phyloP scores from a whole-genome alignment of 495 filamentous ascomycete species.

The Echria macrotheca region DNA sequence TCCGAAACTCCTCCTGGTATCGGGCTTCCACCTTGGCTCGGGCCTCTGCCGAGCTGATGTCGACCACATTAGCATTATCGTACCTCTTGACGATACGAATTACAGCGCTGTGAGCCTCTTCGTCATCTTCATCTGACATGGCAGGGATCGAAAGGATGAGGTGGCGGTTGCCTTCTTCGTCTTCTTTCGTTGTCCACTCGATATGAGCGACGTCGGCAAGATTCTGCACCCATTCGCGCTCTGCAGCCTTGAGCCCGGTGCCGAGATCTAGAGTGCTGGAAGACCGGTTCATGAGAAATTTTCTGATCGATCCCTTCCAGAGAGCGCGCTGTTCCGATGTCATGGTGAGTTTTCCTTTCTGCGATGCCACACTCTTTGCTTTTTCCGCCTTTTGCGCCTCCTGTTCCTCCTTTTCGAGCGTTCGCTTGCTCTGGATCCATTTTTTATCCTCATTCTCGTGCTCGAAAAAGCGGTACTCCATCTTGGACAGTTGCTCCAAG shows the following conservation, averaged over 20 bases:
- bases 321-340: constrained; percentile 76
- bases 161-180: constrained; percentile 74
- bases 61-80: constrained; percentile 79
- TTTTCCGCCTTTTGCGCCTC: constrained; percentile 44
- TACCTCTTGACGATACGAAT: constrained; percentile 81
- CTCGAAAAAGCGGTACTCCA: constrained; percentile 90
- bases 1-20: constrained; percentile 79
- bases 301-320: constrained; percentile 70
- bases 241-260: constrained; percentile 67
- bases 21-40: constrained; percentile 69
- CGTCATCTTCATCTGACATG: constrained; percentile 62
- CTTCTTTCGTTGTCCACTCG: constrained; percentile 72
- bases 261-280: constrained; percentile 62
- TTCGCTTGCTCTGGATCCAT: constrained; percentile 85
- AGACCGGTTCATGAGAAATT: constrained; percentile 63
- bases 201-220: constrained; percentile 76
- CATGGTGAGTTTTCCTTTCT: constrained; percentile 63
- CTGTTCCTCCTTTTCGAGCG: constrained; percentile 48
- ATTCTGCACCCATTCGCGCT: constrained; percentile 88
- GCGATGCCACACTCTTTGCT: constrained; percentile 43
- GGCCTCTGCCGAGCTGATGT: constrained; percentile 71
- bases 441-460: constrained; percentile 77
- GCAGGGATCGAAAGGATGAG: constrained; percentile 63
- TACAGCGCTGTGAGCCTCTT: constrained; percentile 78
- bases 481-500: constrained; percentile 69